A percentile compares a stretch with the other conserved stretches of the same genome.
phyloP scores from a whole-genome alignment of 2,329 filamentous ascomycete species.

The Neonectria ditissima region DNA sequence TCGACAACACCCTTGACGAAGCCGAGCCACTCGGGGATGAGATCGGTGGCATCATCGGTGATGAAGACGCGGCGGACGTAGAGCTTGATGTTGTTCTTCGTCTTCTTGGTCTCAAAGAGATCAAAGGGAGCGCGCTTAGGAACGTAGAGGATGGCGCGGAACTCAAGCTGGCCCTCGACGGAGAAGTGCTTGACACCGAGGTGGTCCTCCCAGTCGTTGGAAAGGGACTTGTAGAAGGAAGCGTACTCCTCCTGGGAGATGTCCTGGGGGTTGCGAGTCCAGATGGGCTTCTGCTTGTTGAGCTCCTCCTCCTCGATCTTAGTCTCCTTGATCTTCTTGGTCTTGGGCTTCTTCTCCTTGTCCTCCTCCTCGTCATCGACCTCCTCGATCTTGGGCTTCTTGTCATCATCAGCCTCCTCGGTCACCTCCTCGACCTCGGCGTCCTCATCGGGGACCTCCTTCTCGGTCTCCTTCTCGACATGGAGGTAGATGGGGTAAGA shows the following conservation, averaged over 20 bases:
- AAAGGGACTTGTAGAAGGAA: constrained; percentile 99
- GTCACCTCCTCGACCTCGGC: constrained; percentile 77
- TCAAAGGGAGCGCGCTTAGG: constrained; percentile 99
- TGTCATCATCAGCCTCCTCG: constrained; percentile 81
- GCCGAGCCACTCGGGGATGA: constrained; percentile 99
- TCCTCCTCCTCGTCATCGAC: constrained; percentile 88
- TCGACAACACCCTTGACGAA: constrained; percentile 99
- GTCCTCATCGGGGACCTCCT: constrained; percentile 96
- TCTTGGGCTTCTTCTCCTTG: constrained; percentile 94
- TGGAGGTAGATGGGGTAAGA: constrained; percentile 99
- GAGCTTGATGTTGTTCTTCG: constrained; percentile 99
- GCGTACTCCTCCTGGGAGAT: constrained; percentile 97
- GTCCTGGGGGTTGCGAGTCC: constrained; percentile 97
- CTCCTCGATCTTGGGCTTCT: constrained; percentile 97
- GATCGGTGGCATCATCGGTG: constrained; percentile 98
- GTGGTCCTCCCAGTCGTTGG: constrained; percentile 99
- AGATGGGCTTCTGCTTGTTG: constrained; percentile 99
- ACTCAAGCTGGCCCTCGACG: constrained; percentile 99
- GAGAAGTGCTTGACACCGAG: constrained; percentile 99
- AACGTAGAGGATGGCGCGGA: constrained; percentile 99
- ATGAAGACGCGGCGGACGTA: constrained; percentile 99
- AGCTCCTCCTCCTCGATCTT: constrained; percentile 99
- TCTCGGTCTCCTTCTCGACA: constrained; percentile 99
- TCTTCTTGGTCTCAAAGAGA: constrained; percentile 99
- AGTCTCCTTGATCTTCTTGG: constrained; percentile 99